Conservation (phyloP, 768 basidiomycete species). For the Calocera cornea region DNA sequence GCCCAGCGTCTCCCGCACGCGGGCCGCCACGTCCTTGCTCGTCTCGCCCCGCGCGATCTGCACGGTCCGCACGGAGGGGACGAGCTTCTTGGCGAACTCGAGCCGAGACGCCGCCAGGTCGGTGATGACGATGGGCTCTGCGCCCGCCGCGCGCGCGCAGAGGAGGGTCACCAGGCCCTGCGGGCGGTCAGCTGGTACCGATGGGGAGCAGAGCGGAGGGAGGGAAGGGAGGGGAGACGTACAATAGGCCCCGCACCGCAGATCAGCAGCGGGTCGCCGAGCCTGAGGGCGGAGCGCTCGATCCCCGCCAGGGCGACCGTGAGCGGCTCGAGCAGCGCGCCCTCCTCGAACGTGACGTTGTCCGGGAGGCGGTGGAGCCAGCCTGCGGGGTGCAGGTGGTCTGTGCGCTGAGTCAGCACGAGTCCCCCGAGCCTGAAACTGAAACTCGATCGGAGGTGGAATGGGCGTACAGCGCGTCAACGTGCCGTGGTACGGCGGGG, state of each 20-base stretch:
- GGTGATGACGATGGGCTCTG: slow-evolving; percentile 30
- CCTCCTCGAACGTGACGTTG: slow-evolving; percentile 28
- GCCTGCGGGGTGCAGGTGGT: slow-evolving; percentile 23
- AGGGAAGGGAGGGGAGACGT: not conserved
- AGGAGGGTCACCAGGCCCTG: slow-evolving; percentile 25
- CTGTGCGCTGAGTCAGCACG: slow-evolving; percentile 14
- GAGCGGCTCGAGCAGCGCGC: slow-evolving; percentile 28
- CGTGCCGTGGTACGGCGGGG: slow-evolving; percentile 29
- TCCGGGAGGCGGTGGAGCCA: slow-evolving; percentile 31
- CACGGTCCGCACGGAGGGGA: slow-evolving; percentile 26
- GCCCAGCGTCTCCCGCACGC: slow-evolving; percentile 23
- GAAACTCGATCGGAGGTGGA: not conserved
- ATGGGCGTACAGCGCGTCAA: slow-evolving; percentile 20
- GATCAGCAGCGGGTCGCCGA: slow-evolving; percentile 30
- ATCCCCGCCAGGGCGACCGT: slow-evolving; percentile 30
- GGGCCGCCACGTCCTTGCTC: slow-evolving; percentile 18
- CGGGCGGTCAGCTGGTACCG: not conserved
- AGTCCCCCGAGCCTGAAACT: too few relatives aligned
- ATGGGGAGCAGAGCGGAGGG: not conserved
- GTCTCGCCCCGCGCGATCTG: slow-evolving; percentile 20
- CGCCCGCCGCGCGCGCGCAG: slow-evolving; percentile 28
- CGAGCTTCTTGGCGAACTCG: slow-evolving; percentile 27
- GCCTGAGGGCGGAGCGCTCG: slow-evolving; percentile 24
- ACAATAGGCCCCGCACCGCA: slow-evolving; percentile 32
- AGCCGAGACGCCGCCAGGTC: slow-evolving; percentile 28